A percentile compares a stretch with the other conserved stretches of the same genome.
phyloP scores from a whole-genome alignment of 176 grass and related monocot genomes.

The Olyra latifolia region DNA sequence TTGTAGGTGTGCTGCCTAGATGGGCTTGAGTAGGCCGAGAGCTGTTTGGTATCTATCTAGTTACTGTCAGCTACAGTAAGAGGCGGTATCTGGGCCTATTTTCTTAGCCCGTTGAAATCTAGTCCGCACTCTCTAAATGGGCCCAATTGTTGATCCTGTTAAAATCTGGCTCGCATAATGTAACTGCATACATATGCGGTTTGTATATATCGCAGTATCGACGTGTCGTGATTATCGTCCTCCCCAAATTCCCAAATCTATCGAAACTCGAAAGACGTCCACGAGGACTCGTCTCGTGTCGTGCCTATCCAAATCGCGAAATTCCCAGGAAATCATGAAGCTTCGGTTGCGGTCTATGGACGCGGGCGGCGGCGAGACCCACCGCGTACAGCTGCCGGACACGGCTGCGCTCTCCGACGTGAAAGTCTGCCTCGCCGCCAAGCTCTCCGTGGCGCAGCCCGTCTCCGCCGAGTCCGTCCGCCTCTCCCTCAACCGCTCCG shows the following conservation, averaged over 20 bases:
- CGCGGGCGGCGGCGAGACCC: conserved; percentile 51
- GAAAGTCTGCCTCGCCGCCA: conserved; percentile 54
- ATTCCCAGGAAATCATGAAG: conserved; percentile 56
- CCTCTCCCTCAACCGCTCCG: conserved; percentile 83
- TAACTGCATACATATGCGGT: too few relatives aligned
- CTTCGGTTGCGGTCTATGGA: conserved; percentile 67
- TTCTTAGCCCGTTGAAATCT: too few relatives aligned
- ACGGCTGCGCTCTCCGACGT: conserved; percentile 54
- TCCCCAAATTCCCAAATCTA: too few relatives aligned
- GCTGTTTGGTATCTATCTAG: neutral
- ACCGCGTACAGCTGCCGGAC: conserved; percentile 59
- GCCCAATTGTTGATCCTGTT: too few relatives aligned
- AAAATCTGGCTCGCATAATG: too few relatives aligned
- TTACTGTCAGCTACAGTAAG: neutral
- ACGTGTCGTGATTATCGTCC: too few relatives aligned
- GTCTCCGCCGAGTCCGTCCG: conserved; percentile 67
- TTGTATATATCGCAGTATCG: too few relatives aligned
- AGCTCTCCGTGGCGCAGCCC: conserved; percentile 49
- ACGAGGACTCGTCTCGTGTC: neutral
- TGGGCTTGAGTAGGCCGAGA: neutral
- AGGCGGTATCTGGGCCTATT: neutral
- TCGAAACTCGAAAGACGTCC: neutral
- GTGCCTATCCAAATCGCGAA: conserved; percentile 4
- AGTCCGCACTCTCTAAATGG: neutral
- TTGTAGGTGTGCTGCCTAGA: neutral